These are phyloP conservation scores for Aegilops umbellulata DNA, from an alignment of 176 grass and related monocot genomes.

Conservation along the genomic window DNA sequence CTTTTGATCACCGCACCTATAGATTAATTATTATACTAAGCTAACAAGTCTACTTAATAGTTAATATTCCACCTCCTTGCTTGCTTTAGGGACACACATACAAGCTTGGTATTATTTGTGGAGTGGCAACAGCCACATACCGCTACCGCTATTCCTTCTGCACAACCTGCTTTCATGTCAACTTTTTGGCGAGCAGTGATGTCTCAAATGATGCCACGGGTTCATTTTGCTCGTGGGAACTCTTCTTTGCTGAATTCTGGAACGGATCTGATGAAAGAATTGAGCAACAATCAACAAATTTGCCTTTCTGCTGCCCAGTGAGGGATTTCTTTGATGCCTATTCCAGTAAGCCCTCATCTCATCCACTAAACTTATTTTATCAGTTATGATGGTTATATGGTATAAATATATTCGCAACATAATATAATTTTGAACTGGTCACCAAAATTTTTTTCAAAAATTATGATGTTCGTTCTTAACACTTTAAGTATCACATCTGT, in stretches of 20 bases:
- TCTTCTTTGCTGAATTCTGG: constrained; percentile 1
- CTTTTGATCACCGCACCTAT: too few species aligned
- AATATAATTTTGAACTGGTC: not conserved
- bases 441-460: not conserved
- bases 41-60: not conserved
- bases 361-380: not conserved
- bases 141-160: too few species aligned
- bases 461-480: not conserved
- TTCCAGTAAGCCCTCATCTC: not conserved
- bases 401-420: too few species aligned
- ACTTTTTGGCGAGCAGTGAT: not conserved
- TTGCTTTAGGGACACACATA: not conserved
- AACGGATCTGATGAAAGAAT: not conserved
- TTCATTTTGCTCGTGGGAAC: not conserved
- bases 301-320: not conserved
- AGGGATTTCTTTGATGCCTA: not conserved
- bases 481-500: too few species aligned
- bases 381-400: too few species aligned
- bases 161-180: not conserved
- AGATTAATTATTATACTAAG: too few species aligned
- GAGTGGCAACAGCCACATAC: not conserved
- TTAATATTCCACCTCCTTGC: not conserved
- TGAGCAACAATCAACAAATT: not conserved
- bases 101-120: not conserved
- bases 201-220: not conserved